A percentile compares a stretch with the other conserved stretches of the same genome.
These are phyloP conservation scores for Letharia columbiana DNA, from an alignment of 495 filamentous ascomycete species.

Conservation along the genomic window DNA sequence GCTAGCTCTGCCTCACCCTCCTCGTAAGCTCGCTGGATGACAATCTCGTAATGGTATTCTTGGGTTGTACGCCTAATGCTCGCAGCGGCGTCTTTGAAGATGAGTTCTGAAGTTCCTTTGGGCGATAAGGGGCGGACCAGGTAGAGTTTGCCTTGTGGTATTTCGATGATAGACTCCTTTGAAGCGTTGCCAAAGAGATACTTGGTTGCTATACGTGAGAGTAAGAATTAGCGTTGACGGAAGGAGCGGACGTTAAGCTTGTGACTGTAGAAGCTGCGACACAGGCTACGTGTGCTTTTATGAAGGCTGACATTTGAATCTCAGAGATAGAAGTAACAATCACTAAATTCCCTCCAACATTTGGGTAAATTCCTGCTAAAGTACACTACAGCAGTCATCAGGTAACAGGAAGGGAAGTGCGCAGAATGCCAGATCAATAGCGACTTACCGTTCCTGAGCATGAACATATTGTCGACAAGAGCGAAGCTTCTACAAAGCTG, in stretches of 20 bases:
- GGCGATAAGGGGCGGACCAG: constrained; percentile 90
- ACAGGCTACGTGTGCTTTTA: constrained; percentile 18
- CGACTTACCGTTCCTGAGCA: constrained; percentile 58
- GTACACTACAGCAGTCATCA: neutral
- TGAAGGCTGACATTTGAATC: constrained; percentile 18
- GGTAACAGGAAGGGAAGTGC: constrained; percentile 14
- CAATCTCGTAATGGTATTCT: constrained; percentile 93
- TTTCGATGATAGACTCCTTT: constrained; percentile 89
- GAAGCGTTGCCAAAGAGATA: constrained; percentile 85
- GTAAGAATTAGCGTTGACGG: constrained; percentile 23
- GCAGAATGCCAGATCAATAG: constrained; percentile 5
- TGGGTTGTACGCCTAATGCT: constrained; percentile 86
- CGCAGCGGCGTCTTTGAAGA: constrained; percentile 94
- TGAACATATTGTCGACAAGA: constrained; percentile 47
- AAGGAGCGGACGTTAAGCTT: constrained; percentile 22
- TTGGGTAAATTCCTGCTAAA: neutral
- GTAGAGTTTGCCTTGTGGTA: constrained; percentile 92
- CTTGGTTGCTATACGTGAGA: constrained; percentile 60
- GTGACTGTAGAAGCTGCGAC: neutral
- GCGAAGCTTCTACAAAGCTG: neutral
- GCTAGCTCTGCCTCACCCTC: constrained; percentile 90
- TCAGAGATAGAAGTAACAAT: neutral
- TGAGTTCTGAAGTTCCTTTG: constrained; percentile 95
- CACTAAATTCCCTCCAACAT: neutral
- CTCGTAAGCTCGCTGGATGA: constrained; percentile 91